A percentile compares a stretch with the other conserved stretches of the same genome.
These are phyloP conservation scores for Russula virescens DNA, from an alignment of 768 basidiomycete genomes.

Conservation along the genomic window DNA sequence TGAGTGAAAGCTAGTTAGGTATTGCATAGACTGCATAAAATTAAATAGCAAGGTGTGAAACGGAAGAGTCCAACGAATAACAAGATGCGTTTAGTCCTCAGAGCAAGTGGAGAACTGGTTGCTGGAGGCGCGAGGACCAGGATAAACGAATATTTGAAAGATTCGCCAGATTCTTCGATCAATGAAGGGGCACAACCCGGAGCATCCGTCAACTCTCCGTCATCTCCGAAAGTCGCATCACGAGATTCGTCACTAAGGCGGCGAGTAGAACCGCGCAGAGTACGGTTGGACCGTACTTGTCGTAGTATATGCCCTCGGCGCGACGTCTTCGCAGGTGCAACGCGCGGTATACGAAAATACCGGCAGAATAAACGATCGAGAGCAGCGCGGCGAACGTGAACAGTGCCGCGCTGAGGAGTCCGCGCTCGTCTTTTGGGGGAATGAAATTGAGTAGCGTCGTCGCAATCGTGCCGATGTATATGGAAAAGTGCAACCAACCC, in stretches of 20 bases:
- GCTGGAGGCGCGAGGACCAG: background rate
- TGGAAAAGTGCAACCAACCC: constrained; percentile 88
- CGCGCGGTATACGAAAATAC: constrained; percentile 75
- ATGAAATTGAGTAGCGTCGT: constrained; percentile 87
- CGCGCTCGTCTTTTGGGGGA: constrained; percentile 60
- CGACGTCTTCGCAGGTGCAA: constrained; percentile 58
- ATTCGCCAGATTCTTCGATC: background rate
- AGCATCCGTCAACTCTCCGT: background rate
- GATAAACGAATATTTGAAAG: background rate
- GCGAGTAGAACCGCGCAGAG: constrained; percentile 63
- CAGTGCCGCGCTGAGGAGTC: constrained; percentile 78
- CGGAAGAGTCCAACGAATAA: background rate
- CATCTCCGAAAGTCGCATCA: constrained; percentile 56
- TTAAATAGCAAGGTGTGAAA: background rate
- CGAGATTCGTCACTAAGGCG: constrained; percentile 72
- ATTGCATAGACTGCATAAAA: background rate
- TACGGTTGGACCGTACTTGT: constrained; percentile 79
- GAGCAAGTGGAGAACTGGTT: background rate
- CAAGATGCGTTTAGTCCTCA: background rate
- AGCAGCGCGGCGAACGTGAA: constrained; percentile 90
- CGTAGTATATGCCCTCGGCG: constrained; percentile 82
- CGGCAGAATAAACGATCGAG: constrained; percentile 81
- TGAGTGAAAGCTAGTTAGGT: background rate
- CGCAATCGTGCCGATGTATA: constrained; percentile 85
- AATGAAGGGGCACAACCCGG: background rate